phyloP scores from a whole-genome alignment of 179 eudicot species.

The Corrigiola litoralis region DNA sequence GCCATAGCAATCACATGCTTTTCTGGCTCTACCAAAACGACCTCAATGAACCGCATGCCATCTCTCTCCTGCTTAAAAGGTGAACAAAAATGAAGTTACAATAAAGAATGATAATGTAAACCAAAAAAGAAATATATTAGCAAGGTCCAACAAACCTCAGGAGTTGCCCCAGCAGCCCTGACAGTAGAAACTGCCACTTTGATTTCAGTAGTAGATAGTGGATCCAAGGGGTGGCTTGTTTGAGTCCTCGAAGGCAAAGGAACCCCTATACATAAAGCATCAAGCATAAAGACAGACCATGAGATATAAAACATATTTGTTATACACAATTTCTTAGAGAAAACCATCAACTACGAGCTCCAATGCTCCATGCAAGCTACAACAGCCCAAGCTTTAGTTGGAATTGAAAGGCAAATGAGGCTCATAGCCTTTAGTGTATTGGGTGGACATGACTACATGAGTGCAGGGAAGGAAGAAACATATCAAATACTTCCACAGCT shows the following conservation, averaged over 20 bases:
- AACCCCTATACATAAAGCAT: conserved; percentile 30
- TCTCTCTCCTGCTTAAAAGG: conserved; percentile 60
- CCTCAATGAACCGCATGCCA: conserved; percentile 94
- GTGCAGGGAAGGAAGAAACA: too few species aligned
- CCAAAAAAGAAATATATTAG: too few species aligned
- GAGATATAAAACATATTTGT: background rate
- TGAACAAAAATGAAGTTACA: background rate
- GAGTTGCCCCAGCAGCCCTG: conserved; percentile 97
- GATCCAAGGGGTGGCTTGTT: conserved; percentile 87
- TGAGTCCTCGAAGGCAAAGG: conserved; percentile 63
- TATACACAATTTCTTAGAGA: background rate
- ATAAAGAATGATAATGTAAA: too few species aligned
- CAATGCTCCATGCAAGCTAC: too few species aligned
- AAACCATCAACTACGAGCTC: too few species aligned
- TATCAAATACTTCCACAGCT: too few species aligned
- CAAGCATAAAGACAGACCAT: background rate
- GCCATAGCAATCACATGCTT: conserved; percentile 90
- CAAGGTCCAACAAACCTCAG: conserved; percentile 66
- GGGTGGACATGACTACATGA: too few species aligned
- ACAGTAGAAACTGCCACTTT: conserved; percentile 93
- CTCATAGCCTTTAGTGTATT: too few species aligned
- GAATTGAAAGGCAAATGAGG: too few species aligned
- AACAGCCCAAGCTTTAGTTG: too few species aligned
- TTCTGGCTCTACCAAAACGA: conserved; percentile 81
- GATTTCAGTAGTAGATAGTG: conserved; percentile 84